These are phyloP conservation scores for Hypoxylon lienhwacheense DNA, from an alignment of 495 filamentous ascomycete genomes.

Conservation along the genomic window DNA sequence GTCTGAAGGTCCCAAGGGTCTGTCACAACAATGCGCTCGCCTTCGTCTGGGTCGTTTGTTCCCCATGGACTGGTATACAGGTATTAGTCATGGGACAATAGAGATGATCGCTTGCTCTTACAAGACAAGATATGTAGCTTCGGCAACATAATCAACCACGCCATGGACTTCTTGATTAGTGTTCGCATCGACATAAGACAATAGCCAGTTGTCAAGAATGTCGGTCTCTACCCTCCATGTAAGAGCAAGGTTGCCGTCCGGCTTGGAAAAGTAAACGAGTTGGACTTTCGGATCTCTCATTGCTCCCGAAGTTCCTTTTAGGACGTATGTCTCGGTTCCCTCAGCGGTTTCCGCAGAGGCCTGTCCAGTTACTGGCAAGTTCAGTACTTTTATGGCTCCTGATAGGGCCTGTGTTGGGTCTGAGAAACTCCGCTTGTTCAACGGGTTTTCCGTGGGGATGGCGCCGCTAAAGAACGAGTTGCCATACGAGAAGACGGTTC, in stretches of 20 bases:
- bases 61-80: constrained; percentile 45
- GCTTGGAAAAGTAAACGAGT: constrained; percentile 49
- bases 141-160: constrained; percentile 52
- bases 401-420: constrained; percentile 43
- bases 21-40: constrained; percentile 38
- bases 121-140: constrained; percentile 52
- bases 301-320: constrained; percentile 45
- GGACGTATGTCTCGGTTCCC: constrained; percentile 38
- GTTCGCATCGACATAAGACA: constrained; percentile 52
- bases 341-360: constrained; percentile 41
- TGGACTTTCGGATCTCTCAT: constrained; percentile 48
- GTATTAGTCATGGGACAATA: constrained; percentile 21
- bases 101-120: constrained; percentile 14
- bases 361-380: constrained; percentile 40
- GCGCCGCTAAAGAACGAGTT: constrained; percentile 46
- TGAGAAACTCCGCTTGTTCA: constrained; percentile 41
- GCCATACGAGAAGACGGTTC: constrained; percentile 48
- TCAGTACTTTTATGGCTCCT: constrained; percentile 37
- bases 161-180: constrained; percentile 45
- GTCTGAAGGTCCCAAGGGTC: constrained; percentile 44
- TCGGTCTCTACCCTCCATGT: constrained; percentile 57
- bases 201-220: constrained; percentile 52
- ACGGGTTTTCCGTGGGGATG: constrained; percentile 38
- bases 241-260: constrained; percentile 45
- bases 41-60: constrained; percentile 51